Base-by-base conservation (phyloP, 1,284 basidiomycete species). In the Boletus semigastroideus region DNA sequence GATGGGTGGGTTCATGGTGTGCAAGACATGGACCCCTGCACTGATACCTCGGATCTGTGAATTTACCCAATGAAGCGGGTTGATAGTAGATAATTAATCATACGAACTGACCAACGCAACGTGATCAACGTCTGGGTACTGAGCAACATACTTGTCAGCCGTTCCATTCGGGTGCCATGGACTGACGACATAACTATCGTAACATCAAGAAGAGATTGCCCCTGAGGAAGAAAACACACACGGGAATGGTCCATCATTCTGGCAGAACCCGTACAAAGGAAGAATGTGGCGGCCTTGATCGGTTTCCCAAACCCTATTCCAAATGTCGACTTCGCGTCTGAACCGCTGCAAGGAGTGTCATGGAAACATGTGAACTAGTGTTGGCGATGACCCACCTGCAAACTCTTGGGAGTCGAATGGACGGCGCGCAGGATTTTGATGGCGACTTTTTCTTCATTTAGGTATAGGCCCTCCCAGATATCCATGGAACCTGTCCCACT, bases 151-250 rank as follows among this genome's bases (percentile, higher is more conserved):
- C 22, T 70, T 70, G 37, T 79, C 60, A 14, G 75, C 75, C 44
- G 74, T 77, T n/a, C 80, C 81, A 51, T 82, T 76, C 19, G 67
- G 62, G 62, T 78, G 75, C 77, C 79, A 83, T 13, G 80, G 82
- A 55, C 77, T 80, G 42, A 83, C 75, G 60, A 83, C 76, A 56
- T 74, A 82, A 25, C 78, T 79, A 47, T 40, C 37, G 20, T 20
- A 22, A 48, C 17, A 16, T 56, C 28, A 53, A 25, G 27, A 22
- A 30, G 47, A 11, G 16, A 44, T 37, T 17, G 17, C 20, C 40
- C 5, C 7, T 8, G 30, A 4, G 34, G 43, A 1, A 20, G 28
- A 40, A 38, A 42, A 12, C 9, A 62, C 73, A 51, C 54, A 79
- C 76, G 79, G 79, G 48, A 77, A 82, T 13, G 78, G 78, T 0